A percentile compares a stretch with the other conserved stretches of the same genome.
Evolutionary conservation across 257 asterid species (phyloP).

Genomic region (Capsicum chinense): DNA sequence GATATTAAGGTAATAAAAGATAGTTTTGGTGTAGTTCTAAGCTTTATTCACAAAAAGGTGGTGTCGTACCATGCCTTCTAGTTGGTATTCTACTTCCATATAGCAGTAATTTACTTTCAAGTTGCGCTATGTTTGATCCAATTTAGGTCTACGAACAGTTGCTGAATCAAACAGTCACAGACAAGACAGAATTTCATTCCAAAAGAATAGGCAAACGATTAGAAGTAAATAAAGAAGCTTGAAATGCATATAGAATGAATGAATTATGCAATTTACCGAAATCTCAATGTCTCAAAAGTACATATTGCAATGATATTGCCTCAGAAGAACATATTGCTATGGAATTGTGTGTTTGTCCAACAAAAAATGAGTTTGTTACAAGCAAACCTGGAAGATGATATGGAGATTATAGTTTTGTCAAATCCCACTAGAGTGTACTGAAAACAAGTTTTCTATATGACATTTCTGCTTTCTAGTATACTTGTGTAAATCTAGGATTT

Average conservation of each 20-base stretch:
- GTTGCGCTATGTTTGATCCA: not conserved
- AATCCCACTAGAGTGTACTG: not conserved
- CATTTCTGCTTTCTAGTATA: not conserved
- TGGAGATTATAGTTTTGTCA: too few species aligned
- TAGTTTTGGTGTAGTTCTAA: slow-evolving; percentile 20
- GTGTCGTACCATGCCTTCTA: not conserved
- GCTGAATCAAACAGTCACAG: not conserved
- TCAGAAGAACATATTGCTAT: not conserved
- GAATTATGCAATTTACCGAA: slow-evolving; percentile 14
- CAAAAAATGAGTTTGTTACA: not conserved
- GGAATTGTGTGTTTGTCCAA: not conserved
- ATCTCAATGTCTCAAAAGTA: slow-evolving; percentile 19
- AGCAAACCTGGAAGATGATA: not conserved
- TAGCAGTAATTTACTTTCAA: slow-evolving; percentile 15
- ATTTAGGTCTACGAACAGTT: not conserved
- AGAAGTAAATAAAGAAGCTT: not conserved
- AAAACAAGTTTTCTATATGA: not conserved
- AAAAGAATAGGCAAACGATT: not conserved
- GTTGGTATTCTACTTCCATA: not conserved
- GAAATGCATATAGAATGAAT: not conserved
- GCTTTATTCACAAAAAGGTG: slow-evolving; percentile 5
- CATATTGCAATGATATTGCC: not conserved
- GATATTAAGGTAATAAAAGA: slow-evolving; percentile 78
- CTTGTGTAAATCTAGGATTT: not conserved
- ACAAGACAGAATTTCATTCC: not conserved